These are phyloP conservation scores for Lolium perenne DNA, from an alignment of 176 grass and related monocot species.

Conservation along the genomic window DNA sequence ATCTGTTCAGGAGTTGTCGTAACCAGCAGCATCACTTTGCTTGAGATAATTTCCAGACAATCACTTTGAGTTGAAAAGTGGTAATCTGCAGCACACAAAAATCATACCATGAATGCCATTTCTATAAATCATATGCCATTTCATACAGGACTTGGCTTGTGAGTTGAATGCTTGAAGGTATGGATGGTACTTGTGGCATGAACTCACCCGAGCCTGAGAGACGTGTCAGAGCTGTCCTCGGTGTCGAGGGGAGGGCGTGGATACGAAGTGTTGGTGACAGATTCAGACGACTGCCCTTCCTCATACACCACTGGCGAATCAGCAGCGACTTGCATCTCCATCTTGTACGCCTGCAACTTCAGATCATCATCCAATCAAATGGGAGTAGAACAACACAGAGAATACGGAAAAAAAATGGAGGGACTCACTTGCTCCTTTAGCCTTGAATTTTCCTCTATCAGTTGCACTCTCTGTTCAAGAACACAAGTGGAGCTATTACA, in stretches of 20 bases:
- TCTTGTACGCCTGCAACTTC: slow-evolving; percentile 58
- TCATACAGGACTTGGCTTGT: background rate
- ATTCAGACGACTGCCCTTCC: slow-evolving; percentile 74
- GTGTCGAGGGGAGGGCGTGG: slow-evolving; percentile 27
- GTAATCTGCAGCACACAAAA: slow-evolving; percentile 44
- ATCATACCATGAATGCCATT: slow-evolving; percentile 7
- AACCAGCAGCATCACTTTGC: background rate
- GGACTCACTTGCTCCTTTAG: slow-evolving; percentile 69
- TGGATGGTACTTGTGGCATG: background rate
- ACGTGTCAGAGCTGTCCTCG: slow-evolving; percentile 58
- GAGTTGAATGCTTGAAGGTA: background rate
- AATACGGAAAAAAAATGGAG: too few relatives aligned
- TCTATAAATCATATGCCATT: background rate
- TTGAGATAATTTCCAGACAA: background rate
- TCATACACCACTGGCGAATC: slow-evolving; percentile 57
- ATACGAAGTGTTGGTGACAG: slow-evolving; percentile 60
- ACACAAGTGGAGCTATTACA: background rate
- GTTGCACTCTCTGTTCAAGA: slow-evolving; percentile 52
- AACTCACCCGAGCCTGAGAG: slow-evolving; percentile 73
- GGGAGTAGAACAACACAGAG: too few relatives aligned
- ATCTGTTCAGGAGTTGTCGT: background rate
- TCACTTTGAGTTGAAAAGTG: slow-evolving; percentile 57
- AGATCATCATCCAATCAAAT: background rate
- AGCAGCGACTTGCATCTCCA: slow-evolving; percentile 52
- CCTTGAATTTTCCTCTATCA: slow-evolving; percentile 63